Conservation (phyloP, 768 basidiomycete species). For the Mycena galericulata region DNA sequence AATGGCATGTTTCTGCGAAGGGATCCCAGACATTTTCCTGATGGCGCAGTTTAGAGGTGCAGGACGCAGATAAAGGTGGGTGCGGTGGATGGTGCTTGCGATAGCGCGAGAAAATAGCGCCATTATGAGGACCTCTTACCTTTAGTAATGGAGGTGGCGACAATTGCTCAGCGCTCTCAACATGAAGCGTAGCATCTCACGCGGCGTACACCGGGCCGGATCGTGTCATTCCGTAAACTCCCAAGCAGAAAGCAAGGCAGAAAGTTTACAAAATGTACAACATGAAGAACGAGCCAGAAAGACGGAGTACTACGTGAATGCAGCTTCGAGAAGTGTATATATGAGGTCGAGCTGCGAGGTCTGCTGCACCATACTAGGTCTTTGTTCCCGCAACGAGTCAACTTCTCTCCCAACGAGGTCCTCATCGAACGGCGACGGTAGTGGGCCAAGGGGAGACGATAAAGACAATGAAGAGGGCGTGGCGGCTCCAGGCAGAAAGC, state of each 20-base stretch:
- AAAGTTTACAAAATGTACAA: too few relatives aligned
- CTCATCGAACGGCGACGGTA: constrained; percentile 59
- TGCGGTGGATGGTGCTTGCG: constrained; percentile 4
- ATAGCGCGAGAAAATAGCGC: constrained; percentile 22
- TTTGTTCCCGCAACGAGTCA: constrained; percentile 83
- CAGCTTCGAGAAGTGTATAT: constrained; percentile 66
- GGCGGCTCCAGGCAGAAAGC: constrained; percentile 55
- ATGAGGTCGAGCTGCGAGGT: constrained; percentile 73
- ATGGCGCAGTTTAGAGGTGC: neutral
- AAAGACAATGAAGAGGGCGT: constrained; percentile 48
- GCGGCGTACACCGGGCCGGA: too few relatives aligned
- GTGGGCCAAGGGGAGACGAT: constrained; percentile 67
- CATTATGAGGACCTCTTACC: neutral
- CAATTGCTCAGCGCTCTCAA: too few relatives aligned
- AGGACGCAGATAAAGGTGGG: constrained; percentile 11
- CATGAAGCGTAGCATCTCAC: too few relatives aligned
- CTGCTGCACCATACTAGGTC: constrained; percentile 85
- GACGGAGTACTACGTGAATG: constrained; percentile 30
- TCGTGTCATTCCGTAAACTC: too few relatives aligned
- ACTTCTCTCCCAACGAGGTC: constrained; percentile 79
- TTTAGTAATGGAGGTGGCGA: too few relatives aligned
- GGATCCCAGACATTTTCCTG: constrained; percentile 30
- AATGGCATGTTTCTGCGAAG: constrained; percentile 21
- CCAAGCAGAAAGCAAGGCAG: too few relatives aligned
- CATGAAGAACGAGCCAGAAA: too few relatives aligned